A percentile compares a stretch with the other conserved stretches of the same genome.
Conservation (phyloP, 2,329 filamentous ascomycete genomes). For the Botrytis deweyae region DNA sequence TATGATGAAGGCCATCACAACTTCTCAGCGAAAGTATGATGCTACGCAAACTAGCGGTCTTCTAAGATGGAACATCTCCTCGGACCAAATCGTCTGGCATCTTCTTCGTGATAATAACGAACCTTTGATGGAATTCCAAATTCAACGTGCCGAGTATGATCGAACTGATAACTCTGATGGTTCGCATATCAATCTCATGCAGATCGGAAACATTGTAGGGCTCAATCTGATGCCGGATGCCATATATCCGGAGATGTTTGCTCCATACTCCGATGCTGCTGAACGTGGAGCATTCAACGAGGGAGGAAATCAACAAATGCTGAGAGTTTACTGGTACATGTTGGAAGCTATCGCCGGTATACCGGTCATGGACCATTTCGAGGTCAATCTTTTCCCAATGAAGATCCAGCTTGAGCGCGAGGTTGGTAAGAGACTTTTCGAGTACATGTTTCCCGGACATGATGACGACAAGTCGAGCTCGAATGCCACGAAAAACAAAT, state of each 20-base stretch:
- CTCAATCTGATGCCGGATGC: conserved; percentile 88
- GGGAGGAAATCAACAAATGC: conserved; percentile 72
- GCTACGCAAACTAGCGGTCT: conserved; percentile 73
- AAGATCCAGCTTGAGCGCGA: conserved; percentile 93
- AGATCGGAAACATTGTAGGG: conserved; percentile 83
- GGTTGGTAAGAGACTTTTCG: conserved; percentile 87
- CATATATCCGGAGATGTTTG: conserved; percentile 93
- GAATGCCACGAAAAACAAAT: conserved; percentile 53
- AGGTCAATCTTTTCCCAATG: conserved; percentile 88
- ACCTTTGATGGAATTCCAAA: conserved; percentile 87
- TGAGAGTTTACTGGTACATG: conserved; percentile 97
- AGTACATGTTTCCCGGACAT: conserved; percentile 93
- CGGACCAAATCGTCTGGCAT: conserved; percentile 95
- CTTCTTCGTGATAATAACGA: conserved; percentile 83
- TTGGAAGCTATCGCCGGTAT: conserved; percentile 97
- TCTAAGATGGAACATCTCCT: conserved; percentile 89
- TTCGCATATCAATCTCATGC: conserved; percentile 89
- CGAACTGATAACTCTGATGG: conserved; percentile 96
- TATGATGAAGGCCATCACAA: conserved; percentile 99
- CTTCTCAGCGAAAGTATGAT: conserved; percentile 84
- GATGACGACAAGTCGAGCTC: conserved; percentile 41
- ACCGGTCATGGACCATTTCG: conserved; percentile 94
- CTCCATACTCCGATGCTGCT: conserved; percentile 75
- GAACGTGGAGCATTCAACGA: conserved; percentile 54
- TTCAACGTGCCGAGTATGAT: conserved; percentile 88